These are phyloP conservation scores for Podospora bellae-mahoneyi DNA, from an alignment of 495 filamentous ascomycete species.

Conservation along the genomic window DNA sequence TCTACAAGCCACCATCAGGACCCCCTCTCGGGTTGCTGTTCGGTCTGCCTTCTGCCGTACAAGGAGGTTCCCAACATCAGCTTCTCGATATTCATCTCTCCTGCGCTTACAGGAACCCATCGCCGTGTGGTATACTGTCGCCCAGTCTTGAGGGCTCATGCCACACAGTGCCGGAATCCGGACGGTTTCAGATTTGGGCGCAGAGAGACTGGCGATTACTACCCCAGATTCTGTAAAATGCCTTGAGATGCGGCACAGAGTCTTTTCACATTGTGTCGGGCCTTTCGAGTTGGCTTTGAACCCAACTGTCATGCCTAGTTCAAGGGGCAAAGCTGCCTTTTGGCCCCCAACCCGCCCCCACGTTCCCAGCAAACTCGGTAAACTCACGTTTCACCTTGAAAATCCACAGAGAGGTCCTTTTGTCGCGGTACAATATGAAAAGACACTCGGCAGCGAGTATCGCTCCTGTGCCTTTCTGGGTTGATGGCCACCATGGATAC, in stretches of 20 bases:
- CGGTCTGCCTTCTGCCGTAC: neutral
- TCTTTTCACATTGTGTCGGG: neutral
- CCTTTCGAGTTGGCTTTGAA: neutral
- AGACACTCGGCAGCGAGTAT: neutral
- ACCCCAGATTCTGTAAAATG: neutral
- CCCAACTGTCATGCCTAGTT: neutral
- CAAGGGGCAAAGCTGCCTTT: neutral
- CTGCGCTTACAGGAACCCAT: neutral
- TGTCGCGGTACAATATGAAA: neutral
- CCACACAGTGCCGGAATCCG: neutral
- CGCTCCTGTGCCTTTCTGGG: neutral
- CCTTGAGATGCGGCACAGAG: neutral
- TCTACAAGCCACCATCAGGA: slow-evolving; percentile 2
- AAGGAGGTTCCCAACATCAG: neutral
- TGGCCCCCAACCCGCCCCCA: neutral
- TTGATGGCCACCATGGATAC: neutral
- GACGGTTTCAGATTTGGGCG: neutral
- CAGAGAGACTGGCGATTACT: neutral
- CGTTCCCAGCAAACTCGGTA: neutral
- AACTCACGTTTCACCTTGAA: neutral
- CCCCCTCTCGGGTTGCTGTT: neutral
- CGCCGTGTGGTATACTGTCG: neutral
- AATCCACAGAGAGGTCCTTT: neutral
- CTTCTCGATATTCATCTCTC: neutral
- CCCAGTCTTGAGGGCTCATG: too few relatives aligned